Conservation (phyloP, 495 filamentous ascomycete genomes). For the Xylaria flabelliformis region DNA sequence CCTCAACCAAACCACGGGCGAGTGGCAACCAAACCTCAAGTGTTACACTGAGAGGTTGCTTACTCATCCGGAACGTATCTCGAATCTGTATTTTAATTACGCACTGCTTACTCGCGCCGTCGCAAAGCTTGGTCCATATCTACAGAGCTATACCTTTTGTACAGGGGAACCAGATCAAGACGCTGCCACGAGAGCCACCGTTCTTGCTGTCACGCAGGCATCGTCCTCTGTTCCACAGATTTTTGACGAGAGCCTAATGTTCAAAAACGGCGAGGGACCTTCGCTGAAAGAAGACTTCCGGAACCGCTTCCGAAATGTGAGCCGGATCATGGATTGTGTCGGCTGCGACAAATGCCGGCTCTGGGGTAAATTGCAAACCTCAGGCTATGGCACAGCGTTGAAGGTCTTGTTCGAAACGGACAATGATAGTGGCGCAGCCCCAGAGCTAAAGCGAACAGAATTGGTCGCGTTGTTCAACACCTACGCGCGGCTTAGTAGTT, state of each 20-base stretch:
- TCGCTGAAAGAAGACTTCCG: conserved; percentile 95
- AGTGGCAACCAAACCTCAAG: conserved; percentile 89
- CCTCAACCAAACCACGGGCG: conserved; percentile 90
- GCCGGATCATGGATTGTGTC: conserved; percentile 96
- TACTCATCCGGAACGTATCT: conserved; percentile 84
- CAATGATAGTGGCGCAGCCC: conserved; percentile 71
- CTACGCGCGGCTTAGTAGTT: conserved; percentile 81
- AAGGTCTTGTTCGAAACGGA: conserved; percentile 97
- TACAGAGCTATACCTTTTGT: conserved; percentile 87
- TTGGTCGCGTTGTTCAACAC: conserved; percentile 95
- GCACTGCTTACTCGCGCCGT: conserved; percentile 89
- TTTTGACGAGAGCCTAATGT: conserved; percentile 96
- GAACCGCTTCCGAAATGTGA: conserved; percentile 95
- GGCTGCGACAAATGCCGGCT: conserved; percentile 98
- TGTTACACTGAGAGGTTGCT: conserved; percentile 90
- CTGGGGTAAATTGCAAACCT: conserved; percentile 98
- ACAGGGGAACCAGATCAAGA: conserved; percentile 84
- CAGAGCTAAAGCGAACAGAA: conserved; percentile 83
- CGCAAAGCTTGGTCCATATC: conserved; percentile 85
- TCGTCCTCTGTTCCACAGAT: conserved; percentile 72
- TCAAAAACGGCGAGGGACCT: conserved; percentile 72
- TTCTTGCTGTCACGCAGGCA: conserved; percentile 73
- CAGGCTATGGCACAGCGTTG: conserved; percentile 91
- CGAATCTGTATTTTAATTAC: conserved; percentile 99
- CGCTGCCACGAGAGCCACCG: conserved; percentile 74